These are phyloP conservation scores for Pseudophaeomoniella oleicola DNA, from an alignment of 2,329 filamentous ascomycete species.

Conservation along the genomic window DNA sequence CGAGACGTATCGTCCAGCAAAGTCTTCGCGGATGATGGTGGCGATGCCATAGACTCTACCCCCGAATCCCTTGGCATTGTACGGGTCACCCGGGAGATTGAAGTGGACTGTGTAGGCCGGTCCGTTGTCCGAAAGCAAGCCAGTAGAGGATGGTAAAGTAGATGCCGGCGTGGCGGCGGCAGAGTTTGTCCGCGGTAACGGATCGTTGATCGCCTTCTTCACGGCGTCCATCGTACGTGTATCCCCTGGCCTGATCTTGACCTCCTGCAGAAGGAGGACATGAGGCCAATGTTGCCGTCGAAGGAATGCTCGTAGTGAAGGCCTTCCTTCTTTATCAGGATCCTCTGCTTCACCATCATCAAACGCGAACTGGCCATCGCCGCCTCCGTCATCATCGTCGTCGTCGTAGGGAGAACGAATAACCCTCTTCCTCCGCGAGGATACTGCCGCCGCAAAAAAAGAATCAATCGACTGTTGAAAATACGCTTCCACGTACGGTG, in stretches of 20 bases:
- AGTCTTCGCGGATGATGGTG: conserved; percentile 32
- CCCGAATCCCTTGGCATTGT: conserved; percentile 35
- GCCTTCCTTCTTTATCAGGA: conserved; percentile 1
- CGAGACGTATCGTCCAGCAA: conserved; percentile 15
- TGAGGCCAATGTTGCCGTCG: conserved; percentile 29
- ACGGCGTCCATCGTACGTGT: conserved; percentile 23
- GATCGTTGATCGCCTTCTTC: conserved; percentile 19
- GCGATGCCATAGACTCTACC: conserved; percentile 39
- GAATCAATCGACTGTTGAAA: conserved; percentile 25
- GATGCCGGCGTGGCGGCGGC: conserved; percentile 2
- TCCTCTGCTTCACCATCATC: background rate
- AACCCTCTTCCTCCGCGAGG: background rate
- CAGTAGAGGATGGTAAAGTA: background rate
- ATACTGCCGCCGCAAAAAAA: background rate
- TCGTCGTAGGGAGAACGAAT: background rate
- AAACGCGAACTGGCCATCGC: background rate
- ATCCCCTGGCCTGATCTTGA: conserved; percentile 31
- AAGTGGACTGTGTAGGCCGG: conserved; percentile 30
- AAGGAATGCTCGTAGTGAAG: conserved; percentile 25
- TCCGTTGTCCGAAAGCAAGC: too few relatives aligned
- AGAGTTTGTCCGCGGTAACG: conserved; percentile 4
- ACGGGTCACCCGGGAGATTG: conserved; percentile 31
- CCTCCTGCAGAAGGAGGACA: conserved; percentile 33
- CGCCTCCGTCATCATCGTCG: background rate
- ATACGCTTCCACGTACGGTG: conserved; percentile 24